Evolutionary conservation across 805 yeast species (phyloP).

Genomic region (Starmerella davenportii): DNA sequence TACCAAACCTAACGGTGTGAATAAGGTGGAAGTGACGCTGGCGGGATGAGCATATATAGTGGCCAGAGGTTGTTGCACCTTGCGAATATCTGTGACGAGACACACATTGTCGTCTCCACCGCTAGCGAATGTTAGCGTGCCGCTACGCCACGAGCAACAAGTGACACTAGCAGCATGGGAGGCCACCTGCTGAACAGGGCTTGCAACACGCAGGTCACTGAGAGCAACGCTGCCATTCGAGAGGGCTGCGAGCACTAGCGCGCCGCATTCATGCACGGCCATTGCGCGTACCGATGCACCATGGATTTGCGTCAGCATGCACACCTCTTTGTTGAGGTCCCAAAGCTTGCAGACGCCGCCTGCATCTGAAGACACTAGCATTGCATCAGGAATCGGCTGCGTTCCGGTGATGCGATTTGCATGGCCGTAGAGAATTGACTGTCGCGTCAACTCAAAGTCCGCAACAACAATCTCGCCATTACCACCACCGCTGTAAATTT

Average conservation of each 20-base stretch:
- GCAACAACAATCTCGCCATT: slow-evolving; percentile 1
- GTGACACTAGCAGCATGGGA: slow-evolving; percentile 63
- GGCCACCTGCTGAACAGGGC: slow-evolving; percentile 35
- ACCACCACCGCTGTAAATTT: slow-evolving; percentile 1
- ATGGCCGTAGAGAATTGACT: slow-evolving; percentile 38
- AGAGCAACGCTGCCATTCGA: slow-evolving; percentile 51
- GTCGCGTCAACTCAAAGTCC: not conserved
- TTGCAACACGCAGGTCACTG: slow-evolving; percentile 81
- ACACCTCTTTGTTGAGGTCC: not conserved
- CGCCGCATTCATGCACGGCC: slow-evolving; percentile 38
- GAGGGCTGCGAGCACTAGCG: slow-evolving; percentile 60
- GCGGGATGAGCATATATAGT: slow-evolving; percentile 61
- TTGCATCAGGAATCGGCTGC: not conserved
- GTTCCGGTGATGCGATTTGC: not conserved
- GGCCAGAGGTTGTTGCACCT: slow-evolving; percentile 23
- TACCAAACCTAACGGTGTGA: not conserved
- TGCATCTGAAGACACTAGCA: not conserved
- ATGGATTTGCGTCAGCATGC: not conserved
- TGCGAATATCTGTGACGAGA: slow-evolving; percentile 75
- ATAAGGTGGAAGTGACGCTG: slow-evolving; percentile 28
- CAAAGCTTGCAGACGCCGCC: not conserved
- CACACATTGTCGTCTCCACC: slow-evolving; percentile 71
- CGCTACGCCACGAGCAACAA: slow-evolving; percentile 57
- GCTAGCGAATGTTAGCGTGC: slow-evolving; percentile 35
- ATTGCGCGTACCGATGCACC: not conserved